Base-by-base conservation (phyloP, 345 rosid species). In the Trapa bicornis region DNA sequence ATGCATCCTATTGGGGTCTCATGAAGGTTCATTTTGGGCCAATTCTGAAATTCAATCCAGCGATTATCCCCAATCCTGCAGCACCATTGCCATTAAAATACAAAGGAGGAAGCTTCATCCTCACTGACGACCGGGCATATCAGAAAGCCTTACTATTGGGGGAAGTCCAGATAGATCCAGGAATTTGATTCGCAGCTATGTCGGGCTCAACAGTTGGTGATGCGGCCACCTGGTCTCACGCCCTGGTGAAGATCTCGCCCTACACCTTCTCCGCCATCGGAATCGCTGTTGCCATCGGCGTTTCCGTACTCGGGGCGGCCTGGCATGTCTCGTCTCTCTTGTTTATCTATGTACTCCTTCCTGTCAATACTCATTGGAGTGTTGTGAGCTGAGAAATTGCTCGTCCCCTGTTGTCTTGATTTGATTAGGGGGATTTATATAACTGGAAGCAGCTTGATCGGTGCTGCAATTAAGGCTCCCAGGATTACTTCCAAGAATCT, bases 291-390 rank as follows among this genome's bases (percentile, higher is more conserved):
- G 70, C 99, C 50, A 94, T 94, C 77, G 99, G 99, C 73, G 93
- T 94, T 61, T 94, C 97, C 11, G 97, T 94, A 74, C 99, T 94
- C 78, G 99, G 96, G 70, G 97, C 99, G 66, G 99, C 97, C 72
- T 94, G 99, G 99, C 91, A 86, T n/a, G 32, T 33, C 16, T 12
- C 67, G 4, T 48, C 53, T 17, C 29, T 13, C 36, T 2, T 1
- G 50, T n/a, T 16, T 67, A 35, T 47, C 15, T 52, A 37, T 11
- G 15, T 13, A 6, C n/a, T 0, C 32, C 56, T 41, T 67, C 54
- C 33, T 53, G 6, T 4, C 58, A 32, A 3, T 2, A n/a, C 32
- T 53, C 58, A 17, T 57, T 33, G 62, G 10, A 57, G 37, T 22
- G 14, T 33, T 33, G 5, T 57, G 35, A 8, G 60, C 54, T 47